Evolutionary conservation across 768 basidiomycete genomes (phyloP), one percentile per base, ranked within the genome.

Genomic region (Lentinula sp.): DNA sequence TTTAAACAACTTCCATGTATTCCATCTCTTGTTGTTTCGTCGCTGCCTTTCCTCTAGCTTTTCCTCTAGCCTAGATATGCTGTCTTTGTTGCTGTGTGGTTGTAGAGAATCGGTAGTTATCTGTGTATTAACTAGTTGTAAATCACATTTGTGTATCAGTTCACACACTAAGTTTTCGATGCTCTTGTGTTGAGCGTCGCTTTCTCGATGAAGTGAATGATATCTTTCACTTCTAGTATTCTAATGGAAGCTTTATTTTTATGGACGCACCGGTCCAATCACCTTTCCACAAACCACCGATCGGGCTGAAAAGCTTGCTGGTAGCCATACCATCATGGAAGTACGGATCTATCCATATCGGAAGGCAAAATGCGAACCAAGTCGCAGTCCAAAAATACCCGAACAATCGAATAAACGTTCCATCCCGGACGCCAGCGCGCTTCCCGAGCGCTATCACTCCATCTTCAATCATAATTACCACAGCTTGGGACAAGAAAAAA

Each of bases 381-480:
- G 55, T 37, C 31, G 65, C 57, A 10, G 73, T 70, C 68, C 71
- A 73, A 4, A 70, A 1, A 54, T 66, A 70, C 34, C 71, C 71
- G 4, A 71, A 16, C 16, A 61, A 63, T 51, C 40, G 56, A 16
- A 65, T 49, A 9, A 21, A 39, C 4, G 50, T 66, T n/a, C 60
- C 53, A 34, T 57, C 57, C 11, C 32, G 35, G 18, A 65, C 46
- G 35, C 70, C 66, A 0, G 61, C 57, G 8, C 61, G 57, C 4
- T 59, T 55, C 28, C 64, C 68, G 4, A 67, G 18, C 0, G 40
- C 64, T 28, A 76, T 61, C 37, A 72, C 62, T 0, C 60, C 45
- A 52, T 70, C 73, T 63, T 79, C 78, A 32, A 71, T 46, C 11
- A 71, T 73, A 39, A 80, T 76, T 1, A 64, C 75, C 4, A 70